Base-by-base conservation (phyloP, 768 basidiomycete species). In the Pluteus cervinus region DNA sequence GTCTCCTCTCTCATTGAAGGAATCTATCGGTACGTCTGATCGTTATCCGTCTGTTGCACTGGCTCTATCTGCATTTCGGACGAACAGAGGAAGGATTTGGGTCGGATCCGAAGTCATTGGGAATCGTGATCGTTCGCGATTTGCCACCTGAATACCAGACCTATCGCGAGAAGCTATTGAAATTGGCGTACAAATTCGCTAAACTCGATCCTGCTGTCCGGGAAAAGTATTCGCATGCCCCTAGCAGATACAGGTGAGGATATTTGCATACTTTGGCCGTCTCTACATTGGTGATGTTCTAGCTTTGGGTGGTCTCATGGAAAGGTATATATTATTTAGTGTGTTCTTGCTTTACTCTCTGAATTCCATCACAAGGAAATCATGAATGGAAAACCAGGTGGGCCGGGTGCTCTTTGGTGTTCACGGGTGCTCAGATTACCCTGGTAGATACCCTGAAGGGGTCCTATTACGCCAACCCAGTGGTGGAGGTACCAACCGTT, bases 271-370 rank as follows among this genome's bases (percentile, higher is more conserved):
- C 17, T n/a, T 14, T 8, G n/a, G 17, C 20, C 29, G 16, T 26
- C 16, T 26, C 18, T 29, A 9, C n/a, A 43, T 11, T 18, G 32
- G 26, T 30, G 23, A 14, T 33, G 20, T 8, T 36, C 3, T 22
- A 86, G 83, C 55, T 97, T 92, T 58, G 94, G 94, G n/a, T 98
- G 94, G 94, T 88, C 85, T 29, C 88, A 94, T 60, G 94, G 94
- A 38, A 96, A 97, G 72, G 86, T 80, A 48, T 29, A 42, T 26
- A 26, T 29, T 26, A 20, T 6, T 24, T 5, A 7, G 10, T 26
- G 3, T 23, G 17, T 15, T 24, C 25, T 14, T 34, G 23, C 18
- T 40, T 31, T 15, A 4, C 29, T 43, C 24, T 39, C 30, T 33
- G n/a, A 36, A 28, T 29, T 9, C 26, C 33, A 29, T 5, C 20